Base-by-base conservation (phyloP, 495 filamentous ascomycete genomes). In the Bryoglossum gracile region DNA sequence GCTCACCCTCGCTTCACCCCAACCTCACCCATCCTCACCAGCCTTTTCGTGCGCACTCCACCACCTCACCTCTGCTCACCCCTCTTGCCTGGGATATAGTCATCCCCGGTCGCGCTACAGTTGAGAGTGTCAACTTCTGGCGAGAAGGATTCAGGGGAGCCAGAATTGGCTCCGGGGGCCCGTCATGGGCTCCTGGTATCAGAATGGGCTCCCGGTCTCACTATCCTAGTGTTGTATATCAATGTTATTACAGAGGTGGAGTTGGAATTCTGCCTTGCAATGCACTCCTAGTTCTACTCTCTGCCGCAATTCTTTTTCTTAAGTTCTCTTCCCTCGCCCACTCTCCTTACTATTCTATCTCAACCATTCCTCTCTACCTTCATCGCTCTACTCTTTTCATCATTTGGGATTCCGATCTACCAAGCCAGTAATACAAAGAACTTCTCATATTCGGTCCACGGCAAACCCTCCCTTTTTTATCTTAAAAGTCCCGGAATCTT, bases 11-110 rank as follows among this genome's bases (percentile, higher is more conserved):
- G 23, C 38, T 21, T 43, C 47, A 34, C 47, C 25, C 34, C 39
- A 18, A 10, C 16, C 33, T 47, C 30, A 35, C 33, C 30, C 10
- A 21, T 36, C 44, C 33, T 38, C 44, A 47, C 44, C 44, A 13
- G 26, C 26, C 26, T 30, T 30, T 13, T 30, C 13, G 13, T 30
- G 26, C 26, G 6, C 26, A 6, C 51, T 33, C 30, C 28, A 44
- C 23, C 40, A 30, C 45, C 45, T 48, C 45, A 48, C 32, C 45
- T 48, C 45, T 48, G 33, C 32, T 48, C 24, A 39, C 45, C 45
- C 45, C 0, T 48, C 45, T 48, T 39, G 33, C 45, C 45, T 48
- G 11, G 45, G 4, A 39, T 48, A 26, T 39, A 22, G 11, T 26
- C 6, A 38, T 39, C 13, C 4, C 45, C 32, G 1, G 45, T 26